Evolutionary conservation across 2,329 filamentous ascomycete genomes (phyloP).

Genomic region (Claviceps paspali): DNA sequence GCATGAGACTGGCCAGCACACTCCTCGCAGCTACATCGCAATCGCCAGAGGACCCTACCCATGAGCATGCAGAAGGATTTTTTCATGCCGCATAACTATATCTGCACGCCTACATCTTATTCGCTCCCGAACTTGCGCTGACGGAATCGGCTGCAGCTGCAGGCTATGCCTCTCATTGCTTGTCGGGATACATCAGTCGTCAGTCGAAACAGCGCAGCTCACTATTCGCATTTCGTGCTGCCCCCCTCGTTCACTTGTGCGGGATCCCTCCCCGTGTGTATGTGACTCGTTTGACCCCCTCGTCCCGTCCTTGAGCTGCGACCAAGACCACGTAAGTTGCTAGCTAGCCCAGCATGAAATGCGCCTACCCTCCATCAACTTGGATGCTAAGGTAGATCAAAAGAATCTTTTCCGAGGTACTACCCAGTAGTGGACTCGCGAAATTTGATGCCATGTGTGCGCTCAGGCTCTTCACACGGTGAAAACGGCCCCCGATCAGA

Average conservation of each 20-base stretch:
- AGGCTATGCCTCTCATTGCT: not conserved
- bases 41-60: not conserved
- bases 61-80: not conserved
- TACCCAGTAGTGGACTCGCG: too few species aligned
- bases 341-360: too few species aligned
- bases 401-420: too few species aligned
- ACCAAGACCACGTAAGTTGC: too few species aligned
- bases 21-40: not conserved
- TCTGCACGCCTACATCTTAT: not conserved
- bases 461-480: too few species aligned
- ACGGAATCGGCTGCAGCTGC: not conserved
- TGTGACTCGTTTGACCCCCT: not conserved
- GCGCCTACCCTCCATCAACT: too few species aligned
- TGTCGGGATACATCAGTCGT: not conserved
- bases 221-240: not conserved
- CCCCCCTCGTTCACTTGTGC: too few species aligned
- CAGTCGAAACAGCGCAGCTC: not conserved
- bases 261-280: not conserved
- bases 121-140: not conserved
- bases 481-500: too few species aligned
- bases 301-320: too few species aligned
- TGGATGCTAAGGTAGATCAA: too few species aligned
- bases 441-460: too few species aligned
- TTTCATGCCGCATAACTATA: not conserved
- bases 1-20: not conserved